Percentiles rank a stretch among this genome's conserved stretches.
These are phyloP conservation scores for Tephrocybe rancida DNA, from an alignment of 768 basidiomycete species.

Conservation along the genomic window DNA sequence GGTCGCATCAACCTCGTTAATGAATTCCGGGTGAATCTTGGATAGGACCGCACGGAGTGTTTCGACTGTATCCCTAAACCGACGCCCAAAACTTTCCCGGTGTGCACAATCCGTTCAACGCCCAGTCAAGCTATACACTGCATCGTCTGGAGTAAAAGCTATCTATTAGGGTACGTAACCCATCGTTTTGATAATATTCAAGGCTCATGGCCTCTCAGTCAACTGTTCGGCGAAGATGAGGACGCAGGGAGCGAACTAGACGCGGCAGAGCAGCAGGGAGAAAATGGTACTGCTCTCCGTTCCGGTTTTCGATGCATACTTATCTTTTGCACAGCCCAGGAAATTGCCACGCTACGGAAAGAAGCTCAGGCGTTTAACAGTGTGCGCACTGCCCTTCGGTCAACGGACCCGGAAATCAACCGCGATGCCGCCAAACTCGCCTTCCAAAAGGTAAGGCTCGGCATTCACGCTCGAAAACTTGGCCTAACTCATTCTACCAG, in stretches of 20 bases:
- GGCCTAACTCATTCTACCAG: constrained; percentile 38
- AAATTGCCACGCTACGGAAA: constrained; percentile 87
- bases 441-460: constrained; percentile 75
- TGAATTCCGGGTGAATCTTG: background rate
- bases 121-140: constrained; percentile 98
- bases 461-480: background rate
- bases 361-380: constrained; percentile 87
- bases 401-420: constrained; percentile 28
- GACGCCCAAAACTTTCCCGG: constrained; percentile 92
- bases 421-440: constrained; percentile 64
- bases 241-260: constrained; percentile 83
- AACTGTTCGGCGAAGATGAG: constrained; percentile 94
- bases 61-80: constrained; percentile 96
- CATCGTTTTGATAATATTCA: background rate
- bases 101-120: constrained; percentile 97
- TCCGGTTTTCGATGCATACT: background rate
- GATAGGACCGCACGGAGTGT: constrained; percentile 86
- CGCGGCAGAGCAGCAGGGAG: constrained; percentile 89
- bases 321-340: constrained; percentile 58
- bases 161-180: constrained; percentile 84
- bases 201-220: constrained; percentile 45
- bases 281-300: constrained; percentile 70
- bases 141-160: constrained; percentile 98
- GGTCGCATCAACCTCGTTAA: constrained; percentile 7
- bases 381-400: constrained; percentile 73